Percentiles rank a stretch among this genome's conserved stretches.
Conservation (phyloP, 140 eudicot genomes). For the Eryngium alpinum region DNA sequence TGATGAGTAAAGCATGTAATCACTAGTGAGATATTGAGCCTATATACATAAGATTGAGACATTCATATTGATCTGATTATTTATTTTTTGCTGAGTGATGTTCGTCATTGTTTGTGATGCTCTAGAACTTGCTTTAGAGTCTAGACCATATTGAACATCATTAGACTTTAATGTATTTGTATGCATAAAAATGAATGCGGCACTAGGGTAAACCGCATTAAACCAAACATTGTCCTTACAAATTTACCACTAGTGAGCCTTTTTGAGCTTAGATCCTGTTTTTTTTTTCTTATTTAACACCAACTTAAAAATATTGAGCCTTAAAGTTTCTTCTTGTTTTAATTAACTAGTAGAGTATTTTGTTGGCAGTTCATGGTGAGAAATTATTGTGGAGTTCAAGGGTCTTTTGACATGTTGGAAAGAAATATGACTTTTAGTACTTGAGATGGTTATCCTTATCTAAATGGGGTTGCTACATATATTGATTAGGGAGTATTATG, state of each 20-base stretch:
- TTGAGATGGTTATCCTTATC: no score
- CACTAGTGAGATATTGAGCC: neutral
- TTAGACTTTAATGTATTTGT: neutral
- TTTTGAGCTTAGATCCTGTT: neutral
- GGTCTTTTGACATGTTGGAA: no score
- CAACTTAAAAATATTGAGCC: neutral
- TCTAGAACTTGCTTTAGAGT: neutral
- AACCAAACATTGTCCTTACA: neutral
- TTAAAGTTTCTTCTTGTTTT: neutral
- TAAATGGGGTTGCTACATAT: no score
- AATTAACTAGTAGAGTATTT: neutral
- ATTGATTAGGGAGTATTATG: no score
- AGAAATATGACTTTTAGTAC: no score
- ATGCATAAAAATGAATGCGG: neutral
- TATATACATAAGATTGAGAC: neutral
- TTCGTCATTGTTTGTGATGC: neutral
- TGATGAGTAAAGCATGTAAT: neutral
- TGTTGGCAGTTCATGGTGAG: neutral
- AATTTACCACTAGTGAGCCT: neutral
- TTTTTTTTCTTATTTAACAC: neutral
- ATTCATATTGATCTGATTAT: neutral
- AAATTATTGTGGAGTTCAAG: no score
- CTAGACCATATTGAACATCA: neutral
- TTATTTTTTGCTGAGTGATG: neutral
- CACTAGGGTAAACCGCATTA: neutral